These are phyloP conservation scores for Fusarium napiforme DNA, from an alignment of 2,329 filamentous ascomycete genomes.

Conservation along the genomic window DNA sequence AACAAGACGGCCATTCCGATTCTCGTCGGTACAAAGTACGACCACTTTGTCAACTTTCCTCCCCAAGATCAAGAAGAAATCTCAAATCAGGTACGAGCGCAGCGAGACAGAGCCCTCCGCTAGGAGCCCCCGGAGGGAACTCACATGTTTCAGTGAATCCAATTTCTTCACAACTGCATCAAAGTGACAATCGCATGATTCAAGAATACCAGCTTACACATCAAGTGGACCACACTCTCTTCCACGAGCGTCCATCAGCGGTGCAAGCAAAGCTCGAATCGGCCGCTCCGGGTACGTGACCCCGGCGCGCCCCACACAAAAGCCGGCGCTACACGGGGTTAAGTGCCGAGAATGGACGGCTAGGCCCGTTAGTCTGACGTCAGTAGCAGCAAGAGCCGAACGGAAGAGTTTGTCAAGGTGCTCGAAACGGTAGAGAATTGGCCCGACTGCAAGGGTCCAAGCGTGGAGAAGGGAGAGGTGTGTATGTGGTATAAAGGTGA, in stretches of 20 bases:
- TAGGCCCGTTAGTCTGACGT: conserved; percentile 31
- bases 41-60: conserved; percentile 99
- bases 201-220: background rate
- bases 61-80: conserved; percentile 98
- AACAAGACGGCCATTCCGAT: conserved; percentile 99
- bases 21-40: conserved; percentile 96
- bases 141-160: background rate
- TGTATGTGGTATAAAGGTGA: conserved; percentile 25
- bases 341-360: conserved; percentile 39
- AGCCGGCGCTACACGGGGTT: conserved; percentile 31
- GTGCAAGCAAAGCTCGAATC: background rate
- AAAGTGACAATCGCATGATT: background rate
- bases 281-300: conserved; percentile 16
- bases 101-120: background rate
- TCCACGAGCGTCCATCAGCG: conserved; percentile 8
- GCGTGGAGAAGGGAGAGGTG: conserved; percentile 7
- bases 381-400: conserved; percentile 6
- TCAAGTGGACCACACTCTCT: background rate
- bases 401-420: conserved; percentile 34
- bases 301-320: conserved; percentile 20
- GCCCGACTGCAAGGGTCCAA: conserved; percentile 18
- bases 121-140: background rate
- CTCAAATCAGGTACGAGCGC: conserved; percentile 78
- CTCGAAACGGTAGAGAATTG: conserved; percentile 21
- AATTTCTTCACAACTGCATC: background rate